These are phyloP conservation scores for Alectoria sarmentosa DNA, from an alignment of 495 filamentous ascomycete genomes.

Conservation along the genomic window DNA sequence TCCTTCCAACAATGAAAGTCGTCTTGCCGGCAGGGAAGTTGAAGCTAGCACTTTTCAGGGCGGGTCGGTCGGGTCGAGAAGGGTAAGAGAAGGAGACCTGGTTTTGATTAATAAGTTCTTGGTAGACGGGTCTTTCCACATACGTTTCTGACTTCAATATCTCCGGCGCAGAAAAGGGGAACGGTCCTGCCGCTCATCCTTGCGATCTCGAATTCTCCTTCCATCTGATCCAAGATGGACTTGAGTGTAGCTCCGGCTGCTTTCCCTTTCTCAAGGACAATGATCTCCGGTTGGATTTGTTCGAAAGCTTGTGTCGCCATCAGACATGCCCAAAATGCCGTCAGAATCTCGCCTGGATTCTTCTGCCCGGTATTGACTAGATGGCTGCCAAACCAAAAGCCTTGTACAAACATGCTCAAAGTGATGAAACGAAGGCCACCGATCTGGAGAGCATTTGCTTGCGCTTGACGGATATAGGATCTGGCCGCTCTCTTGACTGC, in stretches of 20 bases:
- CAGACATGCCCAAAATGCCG: constrained; percentile 77
- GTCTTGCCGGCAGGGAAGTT: constrained; percentile 65
- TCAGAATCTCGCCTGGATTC: constrained; percentile 64
- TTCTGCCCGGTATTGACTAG: constrained; percentile 50
- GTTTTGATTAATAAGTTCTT: background rate
- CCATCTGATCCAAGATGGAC: constrained; percentile 36
- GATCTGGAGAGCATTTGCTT: constrained; percentile 60
- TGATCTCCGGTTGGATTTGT: constrained; percentile 63
- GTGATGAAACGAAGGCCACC: constrained; percentile 66
- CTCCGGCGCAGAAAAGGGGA: constrained; percentile 48
- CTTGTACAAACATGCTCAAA: constrained; percentile 77
- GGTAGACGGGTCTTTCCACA: constrained; percentile 26
- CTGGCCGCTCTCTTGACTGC: constrained; percentile 52
- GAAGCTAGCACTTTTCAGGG: constrained; percentile 54
- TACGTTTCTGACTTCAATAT: constrained; percentile 66
- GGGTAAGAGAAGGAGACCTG: constrained; percentile 84
- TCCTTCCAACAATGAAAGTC: constrained; percentile 77
- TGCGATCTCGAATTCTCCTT: constrained; percentile 28
- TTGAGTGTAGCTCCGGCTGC: constrained; percentile 59
- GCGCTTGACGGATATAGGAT: constrained; percentile 61
- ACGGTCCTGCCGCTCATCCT: constrained; percentile 25
- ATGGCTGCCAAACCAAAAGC: constrained; percentile 80
- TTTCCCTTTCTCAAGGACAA: constrained; percentile 72
- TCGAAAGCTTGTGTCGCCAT: constrained; percentile 69
- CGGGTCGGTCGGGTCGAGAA: constrained; percentile 54